Conservation (phyloP, 352 stramenopile species). For the Blastocystis sp. region DNA sequence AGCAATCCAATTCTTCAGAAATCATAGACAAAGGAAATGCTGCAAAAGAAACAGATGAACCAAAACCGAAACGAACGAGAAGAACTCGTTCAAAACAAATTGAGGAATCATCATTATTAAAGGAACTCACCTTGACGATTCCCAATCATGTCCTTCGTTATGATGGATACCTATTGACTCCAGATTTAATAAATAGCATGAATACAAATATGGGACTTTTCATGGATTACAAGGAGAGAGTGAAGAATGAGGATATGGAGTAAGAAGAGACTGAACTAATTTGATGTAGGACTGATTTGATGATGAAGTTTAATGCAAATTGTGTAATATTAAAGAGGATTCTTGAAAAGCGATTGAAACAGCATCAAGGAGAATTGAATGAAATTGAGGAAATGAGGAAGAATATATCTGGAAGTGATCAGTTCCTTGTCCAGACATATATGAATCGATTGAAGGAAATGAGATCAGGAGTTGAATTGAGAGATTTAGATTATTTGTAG, state of each 20-base stretch:
- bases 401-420: background rate
- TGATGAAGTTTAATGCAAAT: slow-evolving; percentile 12
- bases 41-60: background rate
- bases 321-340: slow-evolving; percentile 43
- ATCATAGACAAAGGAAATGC: background rate
- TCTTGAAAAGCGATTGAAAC: background rate
- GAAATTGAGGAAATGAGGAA: background rate
- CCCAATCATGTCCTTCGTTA: slow-evolving; percentile 5
- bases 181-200: background rate
- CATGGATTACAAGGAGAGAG: background rate
- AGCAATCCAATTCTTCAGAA: background rate
- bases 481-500: background rate
- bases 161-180: background rate
- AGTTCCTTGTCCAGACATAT: background rate
- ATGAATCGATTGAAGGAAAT: background rate
- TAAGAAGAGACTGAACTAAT: background rate
- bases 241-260: background rate
- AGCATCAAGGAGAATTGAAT: background rate
- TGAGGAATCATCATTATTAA: background rate
- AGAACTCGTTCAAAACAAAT: background rate
- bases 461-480: background rate
- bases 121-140: slow-evolving; percentile 10
- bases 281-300: background rate
- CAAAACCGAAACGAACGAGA: background rate
- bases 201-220: background rate